phyloP scores from a whole-genome alignment of 2,329 filamentous ascomycete genomes.

The Venturia oleaginea region DNA sequence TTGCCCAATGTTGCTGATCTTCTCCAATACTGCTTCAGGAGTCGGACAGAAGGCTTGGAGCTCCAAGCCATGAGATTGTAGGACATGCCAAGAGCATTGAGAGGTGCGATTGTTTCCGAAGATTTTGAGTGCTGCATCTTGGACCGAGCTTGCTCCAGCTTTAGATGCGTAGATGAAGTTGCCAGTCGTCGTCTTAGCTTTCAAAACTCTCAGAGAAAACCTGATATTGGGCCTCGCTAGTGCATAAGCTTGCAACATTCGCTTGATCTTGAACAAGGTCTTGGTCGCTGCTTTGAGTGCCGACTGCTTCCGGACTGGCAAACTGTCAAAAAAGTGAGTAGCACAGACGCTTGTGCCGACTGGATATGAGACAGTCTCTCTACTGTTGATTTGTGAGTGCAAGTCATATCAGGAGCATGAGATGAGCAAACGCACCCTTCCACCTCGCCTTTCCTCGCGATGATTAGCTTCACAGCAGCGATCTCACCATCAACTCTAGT shows the following conservation, averaged over 20 bases:
- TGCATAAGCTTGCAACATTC: constrained; percentile 54
- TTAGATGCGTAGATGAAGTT: constrained; percentile 57
- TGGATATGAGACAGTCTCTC: constrained; percentile 44
- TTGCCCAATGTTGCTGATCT: constrained; percentile 33
- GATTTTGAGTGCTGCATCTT: constrained; percentile 53
- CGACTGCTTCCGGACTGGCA: constrained; percentile 56
- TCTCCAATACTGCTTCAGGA: constrained; percentile 33
- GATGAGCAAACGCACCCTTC: constrained; percentile 28
- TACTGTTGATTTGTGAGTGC: constrained; percentile 18
- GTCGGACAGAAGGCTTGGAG: constrained; percentile 53
- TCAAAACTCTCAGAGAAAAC: constrained; percentile 51
- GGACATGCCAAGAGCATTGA: constrained; percentile 41
- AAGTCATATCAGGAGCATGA: background rate
- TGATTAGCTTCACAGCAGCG: constrained; percentile 46
- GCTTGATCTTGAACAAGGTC: constrained; percentile 48
- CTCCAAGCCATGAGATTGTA: constrained; percentile 32
- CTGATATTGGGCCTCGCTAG: constrained; percentile 56
- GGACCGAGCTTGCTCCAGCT: constrained; percentile 32
- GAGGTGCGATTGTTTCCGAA: constrained; percentile 49
- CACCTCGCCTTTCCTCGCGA: constrained; percentile 42
- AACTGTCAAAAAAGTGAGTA: constrained; percentile 46
- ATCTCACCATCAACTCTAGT: constrained; percentile 55
- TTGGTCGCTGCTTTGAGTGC: constrained; percentile 50
- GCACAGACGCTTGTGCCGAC: constrained; percentile 62
- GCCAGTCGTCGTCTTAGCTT: constrained; percentile 40